Evolutionary conservation across 169 alveolate species (phyloP), one percentile per base, ranked within the genome.

Genomic region (Cryptosporidium ryanae): DNA sequence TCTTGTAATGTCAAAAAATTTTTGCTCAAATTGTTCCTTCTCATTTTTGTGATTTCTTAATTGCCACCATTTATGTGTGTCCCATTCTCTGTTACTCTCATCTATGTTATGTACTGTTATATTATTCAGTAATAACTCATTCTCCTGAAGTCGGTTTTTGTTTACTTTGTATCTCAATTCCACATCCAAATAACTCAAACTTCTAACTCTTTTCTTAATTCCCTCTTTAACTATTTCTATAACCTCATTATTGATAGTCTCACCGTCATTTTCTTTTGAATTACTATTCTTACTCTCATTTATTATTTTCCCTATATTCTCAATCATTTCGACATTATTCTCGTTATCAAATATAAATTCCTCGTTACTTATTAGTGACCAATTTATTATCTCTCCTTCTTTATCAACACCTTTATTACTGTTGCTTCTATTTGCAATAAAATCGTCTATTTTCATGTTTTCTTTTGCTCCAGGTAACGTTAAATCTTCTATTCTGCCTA

Each of bases 41-140:
- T 68, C 83, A n/a, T n/a, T 27, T 12, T 68, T 68, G 31, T 6
- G 32, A 1, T 25, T 68, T 29, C 52, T 34, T 7, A 4, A 50
- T 17, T 68, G 83, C 83, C 83, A 68, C 83, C 83, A 68, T 13
- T 68, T 50, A 68, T 68, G 38, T 27, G 55, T 50, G 13, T 68
- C 83, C 83, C 83, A 68, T 13, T 66, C 66, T 17, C 44, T 68
- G 21, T 29, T 50, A 18, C 23, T 55, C 15, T 68, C 55, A 52
- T 52, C 46, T 23, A 68, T 3, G 29, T 43, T 13, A 12, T 29
- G 38, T 44, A 46, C 46, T 10, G 50, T 18, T 48, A 29, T 43
- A 49, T 31, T 43, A 52, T 50, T 25, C 4, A 50, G 25, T 23
- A 66, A 5, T 18, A 44, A 44, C 63, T 43, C 63, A 52, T 52